Base-by-base conservation (phyloP, 1,284 basidiomycete genomes). In the Cryptococcus maquisensis region DNA sequence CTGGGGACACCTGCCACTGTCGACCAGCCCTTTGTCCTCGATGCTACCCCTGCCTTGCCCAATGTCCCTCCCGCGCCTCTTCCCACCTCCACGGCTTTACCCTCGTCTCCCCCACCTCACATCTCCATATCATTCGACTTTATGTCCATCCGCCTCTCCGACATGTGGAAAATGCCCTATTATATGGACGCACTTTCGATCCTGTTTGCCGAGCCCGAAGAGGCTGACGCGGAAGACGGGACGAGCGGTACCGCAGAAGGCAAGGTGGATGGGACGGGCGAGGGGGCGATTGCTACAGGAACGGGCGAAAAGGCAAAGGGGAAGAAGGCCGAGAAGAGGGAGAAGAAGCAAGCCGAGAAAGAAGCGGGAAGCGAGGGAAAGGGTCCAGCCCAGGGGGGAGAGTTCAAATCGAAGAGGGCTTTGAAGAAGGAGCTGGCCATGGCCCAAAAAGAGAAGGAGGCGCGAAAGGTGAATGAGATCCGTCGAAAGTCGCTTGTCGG, bases 71-170 rank as follows among this genome's bases (percentile, higher is more conserved):
- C 51, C 44, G 43, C 52, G 12, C 12, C 24, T 42, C 37, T 37
- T 7, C 21, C 13, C 16, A 20, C 18, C 32, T 20, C 46, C 18
- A 37, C 46, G 3, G 4, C 20, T 24, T 12, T 28, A 7, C 7
- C 46, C n/a, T 10, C 18, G 10, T 3, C 26, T 55, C 9, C 72
- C 49, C 62, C 63, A 32, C 28, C 28, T 10, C 28, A 32, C 23
- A 79, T 93, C 4, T 86, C 84, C 0, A 77, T 92, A 28, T 88
- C 90, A 2, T 89, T 94, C 67, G 94, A 97, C 70, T 82, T 88
- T 60, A 81, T 86, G 57, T 81, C 83, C 18, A 76, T 94, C 53
- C 81, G 78, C 20, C 80, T 95, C 21, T 83, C 83, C 1, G 83
- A 88, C 52, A 84, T 95, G 79, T 87, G 86, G 85, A 90, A 89